A percentile compares a stretch with the other conserved stretches of the same genome.
Evolutionary conservation across 208 protist genomes (phyloP).

Genomic region (Vickermania ingenoplastis): DNA sequence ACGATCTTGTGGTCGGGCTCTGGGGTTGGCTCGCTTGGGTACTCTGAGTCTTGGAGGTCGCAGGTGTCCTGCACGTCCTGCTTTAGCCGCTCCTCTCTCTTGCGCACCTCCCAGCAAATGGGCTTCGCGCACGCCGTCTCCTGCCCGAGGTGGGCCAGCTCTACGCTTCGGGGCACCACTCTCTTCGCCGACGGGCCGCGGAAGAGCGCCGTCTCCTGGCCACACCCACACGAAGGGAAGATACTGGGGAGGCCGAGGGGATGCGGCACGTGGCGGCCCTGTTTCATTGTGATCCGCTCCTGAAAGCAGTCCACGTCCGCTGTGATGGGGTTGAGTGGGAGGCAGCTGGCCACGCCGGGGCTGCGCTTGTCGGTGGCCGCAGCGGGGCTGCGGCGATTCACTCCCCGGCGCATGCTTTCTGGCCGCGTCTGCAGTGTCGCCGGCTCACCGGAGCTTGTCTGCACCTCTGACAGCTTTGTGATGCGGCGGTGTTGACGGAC

Average conservation of each 20-base stretch:
- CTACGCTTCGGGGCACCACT: not conserved
- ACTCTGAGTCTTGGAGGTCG: not conserved
- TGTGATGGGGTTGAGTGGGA: too few species aligned
- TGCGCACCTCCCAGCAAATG: not conserved
- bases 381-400: not conserved
- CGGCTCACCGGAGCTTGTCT: not conserved
- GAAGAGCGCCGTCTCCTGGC: not conserved
- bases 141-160: not conserved
- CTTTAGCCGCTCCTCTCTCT: not conserved
- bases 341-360: not conserved
- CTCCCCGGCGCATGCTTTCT: not conserved
- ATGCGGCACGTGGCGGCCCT: not conserved
- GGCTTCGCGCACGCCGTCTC: not conserved
- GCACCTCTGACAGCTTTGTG: not conserved
- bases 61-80: not conserved
- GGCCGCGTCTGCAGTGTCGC: not conserved
- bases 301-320: constrained; percentile 1
- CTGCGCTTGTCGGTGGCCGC: not conserved
- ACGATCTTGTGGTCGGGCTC: not conserved
- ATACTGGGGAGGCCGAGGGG: not conserved
- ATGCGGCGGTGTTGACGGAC: not conserved
- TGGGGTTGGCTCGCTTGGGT: not conserved
- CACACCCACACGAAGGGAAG: not conserved
- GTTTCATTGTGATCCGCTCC: not conserved
- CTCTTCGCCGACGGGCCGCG: not conserved